Evolutionary conservation across 345 rosid genomes (phyloP).

Genomic region (Eucalyptus sideroxylon): DNA sequence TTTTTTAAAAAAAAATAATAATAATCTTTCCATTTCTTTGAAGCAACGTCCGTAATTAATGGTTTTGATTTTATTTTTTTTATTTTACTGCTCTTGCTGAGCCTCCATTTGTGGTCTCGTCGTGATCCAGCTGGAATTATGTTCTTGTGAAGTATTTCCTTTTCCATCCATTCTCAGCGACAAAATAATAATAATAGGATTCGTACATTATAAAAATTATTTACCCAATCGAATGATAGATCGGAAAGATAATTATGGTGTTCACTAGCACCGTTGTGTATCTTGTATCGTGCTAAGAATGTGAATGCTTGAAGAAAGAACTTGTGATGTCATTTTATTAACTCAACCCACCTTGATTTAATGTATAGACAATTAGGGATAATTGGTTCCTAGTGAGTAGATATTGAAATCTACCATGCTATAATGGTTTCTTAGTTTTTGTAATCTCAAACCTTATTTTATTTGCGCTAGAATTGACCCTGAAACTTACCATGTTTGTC

Average conservation of each 20-base stretch:
- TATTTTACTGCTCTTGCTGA: not conserved
- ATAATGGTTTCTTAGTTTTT: too few relatives aligned
- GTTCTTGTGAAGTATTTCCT: not conserved
- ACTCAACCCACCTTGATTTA: not conserved
- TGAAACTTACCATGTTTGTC: not conserved
- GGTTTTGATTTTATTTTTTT: not conserved
- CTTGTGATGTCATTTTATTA: not conserved
- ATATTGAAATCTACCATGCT: too few relatives aligned
- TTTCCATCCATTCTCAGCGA: not conserved
- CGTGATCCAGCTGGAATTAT: not conserved
- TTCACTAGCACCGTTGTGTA: not conserved
- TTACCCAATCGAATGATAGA: not conserved
- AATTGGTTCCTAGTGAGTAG: fast-evolving
- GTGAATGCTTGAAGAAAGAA: not conserved
- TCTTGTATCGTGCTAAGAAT: too few relatives aligned
- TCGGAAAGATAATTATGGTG: too few relatives aligned
- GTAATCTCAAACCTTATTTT: not conserved
- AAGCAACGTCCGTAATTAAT: not conserved
- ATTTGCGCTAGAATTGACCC: fast-evolving
- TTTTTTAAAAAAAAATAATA: too few relatives aligned
- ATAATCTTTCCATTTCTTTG: not conserved
- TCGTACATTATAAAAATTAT: not conserved
- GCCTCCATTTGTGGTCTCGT: not conserved
- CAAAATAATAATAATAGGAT: not conserved
- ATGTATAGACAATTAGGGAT: not conserved